Evolutionary conservation across 83 land plant species (phyloP), one percentile per base, ranked within the genome.

Genomic region (Isoetes engelmannii): DNA sequence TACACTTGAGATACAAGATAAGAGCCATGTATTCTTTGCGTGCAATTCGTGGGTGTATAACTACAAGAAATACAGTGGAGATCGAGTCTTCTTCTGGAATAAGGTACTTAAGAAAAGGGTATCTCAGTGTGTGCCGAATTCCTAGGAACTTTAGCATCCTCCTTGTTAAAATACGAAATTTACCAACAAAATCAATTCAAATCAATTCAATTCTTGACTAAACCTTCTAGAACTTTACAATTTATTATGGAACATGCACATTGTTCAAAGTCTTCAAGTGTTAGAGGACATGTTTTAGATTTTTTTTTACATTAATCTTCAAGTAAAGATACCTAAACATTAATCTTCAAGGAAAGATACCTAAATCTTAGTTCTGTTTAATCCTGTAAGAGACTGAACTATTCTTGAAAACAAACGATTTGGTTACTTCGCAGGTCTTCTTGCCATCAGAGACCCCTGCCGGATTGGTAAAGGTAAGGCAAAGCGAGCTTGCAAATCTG

Each of bases 401-500:
- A 8, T 13, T 8, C 53, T 50, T 13, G 53, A 50, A 50, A 50
- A 28, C 37, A 28, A 28, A 28, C 37, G 2, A 28, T 28, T 28
- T 28, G 15, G 55, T 51, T 51, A 17, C 3, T 51, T 12, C 55
- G 62, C 62, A 59, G 62, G 62, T 37, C 28, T 59, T 0, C 28
- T 37, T 59, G 18, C 62, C 62, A 0, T 18, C 28, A 42, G 62
- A 59, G 28, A 73, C 54, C 0, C 55, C 70, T 44, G 48, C 54
- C 17, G 75, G 71, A 21, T 68, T 69, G 75, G 41, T 4, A 9
- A 59, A 70, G 65, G 15, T 74, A 43, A 8, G 76, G 45, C 44
- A 57, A 51, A 4, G 47, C 5, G 63, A 74, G 56, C 5, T 74
- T 5, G 75, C 43, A 28, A 19, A 47, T 17, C 15, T 69, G 4